These are phyloP conservation scores for Dactylonectria macrodidyma DNA, from an alignment of 2,329 filamentous ascomycete species.

Conservation along the genomic window DNA sequence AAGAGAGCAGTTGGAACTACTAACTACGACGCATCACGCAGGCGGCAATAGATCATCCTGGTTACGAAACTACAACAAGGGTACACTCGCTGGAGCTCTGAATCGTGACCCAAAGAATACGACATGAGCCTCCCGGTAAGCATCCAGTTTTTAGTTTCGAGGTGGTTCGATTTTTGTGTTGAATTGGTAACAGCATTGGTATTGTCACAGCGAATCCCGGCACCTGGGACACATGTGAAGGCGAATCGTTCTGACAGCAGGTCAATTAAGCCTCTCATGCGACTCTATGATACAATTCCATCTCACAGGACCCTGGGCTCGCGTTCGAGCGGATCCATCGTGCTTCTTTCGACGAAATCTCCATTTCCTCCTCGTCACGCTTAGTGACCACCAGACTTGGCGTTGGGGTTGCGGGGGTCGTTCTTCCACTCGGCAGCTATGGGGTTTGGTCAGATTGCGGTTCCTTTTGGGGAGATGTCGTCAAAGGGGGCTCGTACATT, in stretches of 20 bases:
- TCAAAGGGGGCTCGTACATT: constrained; percentile 68
- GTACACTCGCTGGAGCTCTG: background rate
- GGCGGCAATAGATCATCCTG: background rate
- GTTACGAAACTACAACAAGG: background rate
- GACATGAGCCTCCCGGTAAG: background rate
- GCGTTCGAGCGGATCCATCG: constrained; percentile 47
- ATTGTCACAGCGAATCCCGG: constrained; percentile 1
- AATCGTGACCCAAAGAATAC: background rate
- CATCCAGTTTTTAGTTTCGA: constrained; percentile 6
- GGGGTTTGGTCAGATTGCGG: constrained; percentile 44
- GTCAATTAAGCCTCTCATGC: constrained; percentile 54
- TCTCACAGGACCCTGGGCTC: constrained; percentile 42
- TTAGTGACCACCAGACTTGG: constrained; percentile 65
- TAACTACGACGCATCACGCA: background rate
- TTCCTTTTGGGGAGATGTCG: background rate
- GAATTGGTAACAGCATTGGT: constrained; percentile 15
- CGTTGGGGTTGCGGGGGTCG: constrained; percentile 89
- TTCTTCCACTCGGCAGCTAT: constrained; percentile 96
- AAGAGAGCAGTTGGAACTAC: background rate
- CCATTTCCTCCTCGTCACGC: constrained; percentile 36
- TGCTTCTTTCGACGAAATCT: constrained; percentile 46
- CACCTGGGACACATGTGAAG: constrained; percentile 20
- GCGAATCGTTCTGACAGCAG: constrained; percentile 45
- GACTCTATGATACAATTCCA: constrained; percentile 62
- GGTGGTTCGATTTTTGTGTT: constrained; percentile 17